Evolutionary conservation across 2,329 filamentous ascomycete genomes (phyloP), one percentile per base, ranked within the genome.

Genomic region (Fusarium sp.): DNA sequence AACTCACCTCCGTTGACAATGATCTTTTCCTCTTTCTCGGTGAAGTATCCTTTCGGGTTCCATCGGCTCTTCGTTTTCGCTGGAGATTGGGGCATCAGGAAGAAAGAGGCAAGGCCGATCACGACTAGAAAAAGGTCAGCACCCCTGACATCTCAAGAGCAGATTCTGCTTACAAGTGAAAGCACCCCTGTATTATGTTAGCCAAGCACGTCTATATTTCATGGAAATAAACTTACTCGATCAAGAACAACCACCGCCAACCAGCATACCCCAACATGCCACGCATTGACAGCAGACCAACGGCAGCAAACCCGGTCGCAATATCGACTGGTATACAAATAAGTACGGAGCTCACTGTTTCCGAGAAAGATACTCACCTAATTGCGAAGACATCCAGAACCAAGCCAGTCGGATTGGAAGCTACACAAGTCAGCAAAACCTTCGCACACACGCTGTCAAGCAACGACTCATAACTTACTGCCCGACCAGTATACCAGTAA

Each of bases 401-500:
- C 86, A 92, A 56, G 87, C 88, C 16, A 93, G 80, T 0, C 91
- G 84, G 34, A 87, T 85, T 0, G 91, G 90, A 3, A 93, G 82
- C 77, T 65, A 13, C 16, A n/a, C 6, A 92, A 16, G 51, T 74
- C 7, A 74, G 64, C 37, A 13, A 53, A 18, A 13, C 3, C 13
- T 16, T 2, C 5, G 39, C 8, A 4, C 12, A 8, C n/a, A 18
- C n/a, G 31, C 31, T n/a, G 13, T 8, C 13, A 13, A 7, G 1
- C 16, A 6, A 2, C 5, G 18, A 28, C 8, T n/a, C 11, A 9
- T 9, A 2, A 55, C 76, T 66, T 39, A 79, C 78, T 87, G 62
- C 84, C 69, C 44, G 85, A 3, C 88, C 87, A 11, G 87, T 92
- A 78, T 92, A 93, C 80, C 90, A 93, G 77, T 93, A 93, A 16